These are phyloP conservation scores for Anaeramoeba flamelloides DNA, from an alignment of 78 protist genomes.

Conservation along the genomic window DNA sequence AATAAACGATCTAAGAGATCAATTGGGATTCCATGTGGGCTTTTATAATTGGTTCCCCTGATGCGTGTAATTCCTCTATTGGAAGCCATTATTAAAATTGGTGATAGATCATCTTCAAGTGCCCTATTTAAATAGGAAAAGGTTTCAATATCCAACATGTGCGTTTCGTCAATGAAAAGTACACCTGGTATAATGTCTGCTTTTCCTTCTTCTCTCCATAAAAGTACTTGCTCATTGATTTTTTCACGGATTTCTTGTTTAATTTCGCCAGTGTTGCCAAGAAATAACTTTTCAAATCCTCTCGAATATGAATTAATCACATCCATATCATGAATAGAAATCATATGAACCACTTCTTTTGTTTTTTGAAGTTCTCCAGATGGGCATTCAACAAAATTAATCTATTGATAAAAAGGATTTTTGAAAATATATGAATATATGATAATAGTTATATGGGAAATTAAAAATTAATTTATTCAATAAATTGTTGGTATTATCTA, in stretches of 20 bases:
- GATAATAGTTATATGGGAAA: too few species aligned
- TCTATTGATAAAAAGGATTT: too few species aligned
- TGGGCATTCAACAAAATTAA: constrained; percentile 74
- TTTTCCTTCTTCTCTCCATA: constrained; percentile 94
- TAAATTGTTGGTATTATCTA: too few species aligned
- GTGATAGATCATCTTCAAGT: constrained; percentile 76
- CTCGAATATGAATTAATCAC: constrained; percentile 90
- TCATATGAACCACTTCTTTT: constrained; percentile 78
- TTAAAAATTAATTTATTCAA: too few species aligned
- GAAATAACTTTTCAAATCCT: too few species aligned
- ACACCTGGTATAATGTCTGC: constrained; percentile 93
- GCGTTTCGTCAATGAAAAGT: constrained; percentile 96
- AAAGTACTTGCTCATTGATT: constrained; percentile 78
- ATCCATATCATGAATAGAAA: constrained; percentile 92
- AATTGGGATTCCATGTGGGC: constrained; percentile 96
- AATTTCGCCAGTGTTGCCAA: constrained; percentile 90
- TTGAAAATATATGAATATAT: too few species aligned
- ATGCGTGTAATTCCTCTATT: constrained; percentile 79
- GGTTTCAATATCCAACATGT: constrained; percentile 97
- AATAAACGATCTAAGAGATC: constrained; percentile 84
- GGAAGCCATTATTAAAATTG: constrained; percentile 83
- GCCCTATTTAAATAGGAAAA: constrained; percentile 93
- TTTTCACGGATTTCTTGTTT: constrained; percentile 80
- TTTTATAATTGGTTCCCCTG: constrained; percentile 73
- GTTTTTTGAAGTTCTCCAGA: constrained; percentile 82